Conservation (phyloP, 441 rosid species). For the Erodium chrysanthum region DNA sequence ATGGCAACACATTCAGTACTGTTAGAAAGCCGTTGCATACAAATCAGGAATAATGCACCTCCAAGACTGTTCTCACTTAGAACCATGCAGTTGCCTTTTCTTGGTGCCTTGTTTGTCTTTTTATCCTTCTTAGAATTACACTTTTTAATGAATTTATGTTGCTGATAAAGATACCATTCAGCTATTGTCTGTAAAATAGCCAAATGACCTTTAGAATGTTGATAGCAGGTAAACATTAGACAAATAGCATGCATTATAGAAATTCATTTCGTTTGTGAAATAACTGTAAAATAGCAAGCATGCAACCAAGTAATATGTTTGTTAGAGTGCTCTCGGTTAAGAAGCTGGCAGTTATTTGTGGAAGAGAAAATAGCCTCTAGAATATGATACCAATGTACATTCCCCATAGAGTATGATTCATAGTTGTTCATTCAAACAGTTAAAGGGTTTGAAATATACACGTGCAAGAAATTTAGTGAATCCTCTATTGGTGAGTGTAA, state of each 20-base stretch:
- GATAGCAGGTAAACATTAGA: not conserved
- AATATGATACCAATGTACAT: not conserved
- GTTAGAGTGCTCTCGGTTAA: not conserved
- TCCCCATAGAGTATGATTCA: not conserved
- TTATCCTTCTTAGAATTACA: not conserved
- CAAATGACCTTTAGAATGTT: not conserved
- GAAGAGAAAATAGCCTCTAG: not conserved
- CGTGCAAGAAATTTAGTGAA: constrained; percentile 7
- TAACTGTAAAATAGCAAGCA: not conserved
- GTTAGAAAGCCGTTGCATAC: not conserved
- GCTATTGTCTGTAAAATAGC: not conserved
- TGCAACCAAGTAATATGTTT: not conserved
- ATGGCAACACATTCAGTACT: not conserved
- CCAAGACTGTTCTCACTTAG: not conserved
- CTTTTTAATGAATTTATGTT: no score
- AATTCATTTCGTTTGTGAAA: constrained; percentile 2
- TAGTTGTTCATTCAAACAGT: not conserved
- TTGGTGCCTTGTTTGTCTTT: not conserved
- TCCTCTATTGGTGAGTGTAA: not conserved
- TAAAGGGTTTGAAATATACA: not conserved
- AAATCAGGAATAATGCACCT: not conserved
- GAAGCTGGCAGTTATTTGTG: not conserved
- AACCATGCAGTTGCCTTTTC: not conserved
- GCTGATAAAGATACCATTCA: not conserved
- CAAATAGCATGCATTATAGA: not conserved